A percentile compares a stretch with the other conserved stretches of the same genome.
phyloP scores from a whole-genome alignment of 78 protist species.

The Emiliania huxleyi region DNA sequence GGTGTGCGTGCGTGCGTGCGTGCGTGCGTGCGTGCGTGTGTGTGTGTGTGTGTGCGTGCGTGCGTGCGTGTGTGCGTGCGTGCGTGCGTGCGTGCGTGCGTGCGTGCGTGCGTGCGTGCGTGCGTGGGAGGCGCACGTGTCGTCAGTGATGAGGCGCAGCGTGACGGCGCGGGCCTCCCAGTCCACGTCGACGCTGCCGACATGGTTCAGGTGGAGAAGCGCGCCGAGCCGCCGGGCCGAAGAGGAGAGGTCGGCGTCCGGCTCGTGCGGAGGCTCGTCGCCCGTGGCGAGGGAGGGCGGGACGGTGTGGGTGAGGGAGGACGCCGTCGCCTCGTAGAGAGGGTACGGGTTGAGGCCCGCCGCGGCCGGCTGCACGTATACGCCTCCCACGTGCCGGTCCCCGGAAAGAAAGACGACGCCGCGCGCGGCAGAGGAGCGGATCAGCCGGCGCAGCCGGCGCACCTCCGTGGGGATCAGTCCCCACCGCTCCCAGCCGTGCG shows the following conservation, averaged over 20 bases:
- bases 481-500: constrained; percentile 21
- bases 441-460: background rate
- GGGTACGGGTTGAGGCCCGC: background rate
- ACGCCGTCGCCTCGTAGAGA: background rate
- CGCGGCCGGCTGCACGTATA: background rate
- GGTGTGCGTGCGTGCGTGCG: no score
- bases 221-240: background rate
- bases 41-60: no score
- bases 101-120: no score
- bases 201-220: background rate
- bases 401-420: background rate
- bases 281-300: background rate
- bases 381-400: background rate
- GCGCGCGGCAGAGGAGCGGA: background rate
- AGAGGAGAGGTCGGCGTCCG: background rate
- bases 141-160: background rate
- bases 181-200: background rate
- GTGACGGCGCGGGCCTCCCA: background rate
- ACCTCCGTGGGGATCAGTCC: background rate
- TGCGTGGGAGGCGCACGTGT: background rate
- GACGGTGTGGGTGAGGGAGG: background rate
- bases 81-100: no score
- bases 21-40: no score
- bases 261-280: background rate
- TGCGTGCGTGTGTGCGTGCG: no score